Base-by-base conservation (phyloP, 257 asterid species). In the Gentiana straminea region DNA sequence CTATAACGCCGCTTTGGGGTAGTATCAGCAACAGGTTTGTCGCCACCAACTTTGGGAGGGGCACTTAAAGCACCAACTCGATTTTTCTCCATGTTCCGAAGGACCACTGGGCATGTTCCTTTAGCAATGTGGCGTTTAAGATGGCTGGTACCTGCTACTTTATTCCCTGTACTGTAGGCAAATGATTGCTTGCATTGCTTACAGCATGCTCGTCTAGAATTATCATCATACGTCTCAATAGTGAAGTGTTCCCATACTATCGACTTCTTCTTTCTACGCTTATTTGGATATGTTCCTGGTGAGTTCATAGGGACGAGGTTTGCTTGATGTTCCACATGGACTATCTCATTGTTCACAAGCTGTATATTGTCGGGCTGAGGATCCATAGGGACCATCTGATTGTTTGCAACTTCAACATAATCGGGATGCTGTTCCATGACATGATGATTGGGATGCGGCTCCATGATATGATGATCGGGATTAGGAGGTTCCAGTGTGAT, bases 221-320 rank as follows among this genome's bases (percentile, higher is more conserved):
- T 97, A 58, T 77, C 68, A 39, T 94, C 82, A 3, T 85, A 77
- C 2, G 79, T 70, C 65, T 92, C 95, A 10, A 92, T 88, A 9
- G 97, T 88, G 80, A 92, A 92, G 70, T 92, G 94, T 67, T 92
- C 99, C 99, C 99, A 92, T 13, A 92, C 99, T 2, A 92, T 64
- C 1, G 99, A 92, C 72, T 88, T 85, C 94, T 88, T 92, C 70
- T 88, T 88, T 70, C 97, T 64, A 7, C 97, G 93, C 70, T 71
- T 75, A 68, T 54, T 55, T 2, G 58, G 71, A 36, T 55, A 79
- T 49, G 71, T 48, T 57, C 68, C 78, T 4, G 66, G 54, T 11
- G 49, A 49, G 63, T 51, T 57, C 36, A 53, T 60, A n/a, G 73
- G 76, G 47, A 70, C 49, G 0, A 41, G 8, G 74, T 66, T 51